Percentiles rank a stretch among this genome's conserved stretches.
Conservation (phyloP, 1,284 basidiomycete species). For the Filobasidium uniguttulatum region DNA sequence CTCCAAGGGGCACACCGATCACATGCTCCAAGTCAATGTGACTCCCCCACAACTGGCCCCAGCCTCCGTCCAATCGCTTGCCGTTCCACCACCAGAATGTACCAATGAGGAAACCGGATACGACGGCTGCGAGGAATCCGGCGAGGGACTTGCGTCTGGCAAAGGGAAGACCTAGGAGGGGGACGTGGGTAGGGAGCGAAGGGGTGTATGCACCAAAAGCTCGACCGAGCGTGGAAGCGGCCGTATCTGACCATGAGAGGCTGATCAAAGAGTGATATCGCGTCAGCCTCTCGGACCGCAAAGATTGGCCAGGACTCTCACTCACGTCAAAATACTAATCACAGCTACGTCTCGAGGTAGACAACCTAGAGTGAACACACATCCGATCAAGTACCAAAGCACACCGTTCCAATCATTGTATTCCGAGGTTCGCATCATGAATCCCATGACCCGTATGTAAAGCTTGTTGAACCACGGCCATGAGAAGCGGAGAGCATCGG, state of each 20-base stretch:
- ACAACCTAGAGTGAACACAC: constrained; percentile 61
- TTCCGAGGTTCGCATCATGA: constrained; percentile 88
- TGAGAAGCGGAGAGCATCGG: constrained; percentile 66
- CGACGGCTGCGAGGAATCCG: constrained; percentile 70
- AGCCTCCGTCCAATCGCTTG: not conserved
- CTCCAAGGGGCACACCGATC: constrained; percentile 16
- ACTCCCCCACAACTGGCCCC: not conserved
- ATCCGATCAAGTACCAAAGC: constrained; percentile 89
- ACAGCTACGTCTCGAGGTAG: constrained; percentile 79
- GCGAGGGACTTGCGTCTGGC: constrained; percentile 48
- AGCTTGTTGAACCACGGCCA: constrained; percentile 52
- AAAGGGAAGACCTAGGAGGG: constrained; percentile 28
- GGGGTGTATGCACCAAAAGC: constrained; percentile 65
- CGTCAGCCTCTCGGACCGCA: constrained; percentile 52
- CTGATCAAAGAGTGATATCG: constrained; percentile 73
- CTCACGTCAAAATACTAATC: constrained; percentile 74
- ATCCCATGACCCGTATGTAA: constrained; percentile 67
- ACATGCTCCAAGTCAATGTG: constrained; percentile 4
- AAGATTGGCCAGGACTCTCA: constrained; percentile 15
- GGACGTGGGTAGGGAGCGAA: constrained; percentile 50
- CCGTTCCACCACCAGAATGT: constrained; percentile 7
- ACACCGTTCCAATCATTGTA: constrained; percentile 75
- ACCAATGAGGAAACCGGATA: constrained; percentile 56
- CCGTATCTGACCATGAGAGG: constrained; percentile 93
- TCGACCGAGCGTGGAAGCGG: constrained; percentile 83